phyloP scores from a whole-genome alignment of 169 alveolate genomes.

The Cryptosporidium tyzzeri region DNA sequence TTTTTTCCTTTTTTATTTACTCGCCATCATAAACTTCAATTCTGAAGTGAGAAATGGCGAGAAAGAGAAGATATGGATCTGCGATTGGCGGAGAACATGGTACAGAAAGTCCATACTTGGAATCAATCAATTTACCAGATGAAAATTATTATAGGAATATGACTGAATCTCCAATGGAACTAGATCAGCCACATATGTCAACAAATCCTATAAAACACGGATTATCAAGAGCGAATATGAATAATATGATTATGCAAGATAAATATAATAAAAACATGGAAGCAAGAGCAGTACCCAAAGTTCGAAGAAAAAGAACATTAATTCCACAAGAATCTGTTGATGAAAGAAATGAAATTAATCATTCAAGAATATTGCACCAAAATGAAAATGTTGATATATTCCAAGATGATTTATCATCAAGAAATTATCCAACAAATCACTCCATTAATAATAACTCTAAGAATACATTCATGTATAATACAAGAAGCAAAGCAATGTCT shows the following conservation, averaged over 20 bases:
- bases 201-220: slow-evolving; percentile 66
- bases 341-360: background rate
- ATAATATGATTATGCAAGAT: slow-evolving; percentile 39
- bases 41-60: slow-evolving; percentile 34
- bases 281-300: slow-evolving; percentile 12
- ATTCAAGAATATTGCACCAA: background rate
- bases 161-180: slow-evolving; percentile 62
- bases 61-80: slow-evolving; percentile 69
- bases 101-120: slow-evolving; percentile 37
- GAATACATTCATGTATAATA: slow-evolving; percentile 23
- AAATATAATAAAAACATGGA: slow-evolving; percentile 12
- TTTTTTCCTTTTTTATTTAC: background rate
- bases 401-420: slow-evolving; percentile 56
- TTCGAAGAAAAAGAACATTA: slow-evolving; percentile 31
- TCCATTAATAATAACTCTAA: background rate
- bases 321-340: slow-evolving; percentile 5
- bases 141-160: slow-evolving; percentile 69
- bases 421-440: background rate
- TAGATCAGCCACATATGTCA: slow-evolving; percentile 61
- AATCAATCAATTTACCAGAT: slow-evolving; percentile 53
- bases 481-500: slow-evolving; percentile 27
- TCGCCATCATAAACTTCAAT: background rate
- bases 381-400: slow-evolving; percentile 38
- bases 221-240: slow-evolving; percentile 16
- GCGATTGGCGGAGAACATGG: slow-evolving; percentile 1